Conservation (phyloP, 495 filamentous ascomycete species). For the Aspergillus baeticus region DNA sequence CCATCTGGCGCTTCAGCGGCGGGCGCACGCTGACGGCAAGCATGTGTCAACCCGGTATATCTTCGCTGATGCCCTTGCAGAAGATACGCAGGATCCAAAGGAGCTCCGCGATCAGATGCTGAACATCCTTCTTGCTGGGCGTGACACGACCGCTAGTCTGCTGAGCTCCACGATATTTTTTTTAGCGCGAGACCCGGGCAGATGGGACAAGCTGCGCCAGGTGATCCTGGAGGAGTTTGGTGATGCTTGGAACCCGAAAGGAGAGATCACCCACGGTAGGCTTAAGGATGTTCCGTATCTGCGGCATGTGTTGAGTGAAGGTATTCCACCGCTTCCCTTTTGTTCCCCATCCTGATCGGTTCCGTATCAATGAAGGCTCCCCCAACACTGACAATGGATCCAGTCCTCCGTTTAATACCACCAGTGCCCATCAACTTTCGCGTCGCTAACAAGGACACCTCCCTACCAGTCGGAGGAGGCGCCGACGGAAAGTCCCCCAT, state of each 20-base stretch:
- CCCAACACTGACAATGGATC: background rate
- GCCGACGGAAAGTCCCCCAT: constrained; percentile 66
- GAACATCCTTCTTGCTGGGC: constrained; percentile 62
- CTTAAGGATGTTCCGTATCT: constrained; percentile 45
- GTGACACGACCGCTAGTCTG: constrained; percentile 69
- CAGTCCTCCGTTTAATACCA: constrained; percentile 69
- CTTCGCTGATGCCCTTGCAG: constrained; percentile 63
- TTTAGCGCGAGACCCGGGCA: constrained; percentile 50
- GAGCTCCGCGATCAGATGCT: constrained; percentile 62
- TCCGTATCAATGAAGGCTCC: too few relatives aligned
- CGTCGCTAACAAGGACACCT: constrained; percentile 68
- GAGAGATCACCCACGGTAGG: constrained; percentile 50
- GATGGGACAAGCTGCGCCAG: constrained; percentile 49
- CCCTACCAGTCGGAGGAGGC: constrained; percentile 77
- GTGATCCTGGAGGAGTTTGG: constrained; percentile 73
- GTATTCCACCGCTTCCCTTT: constrained; percentile 17
- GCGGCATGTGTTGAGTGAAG: constrained; percentile 52
- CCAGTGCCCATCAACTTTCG: constrained; percentile 80
- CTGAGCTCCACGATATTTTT: constrained; percentile 62
- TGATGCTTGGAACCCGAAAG: constrained; percentile 69
- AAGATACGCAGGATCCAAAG: constrained; percentile 54
- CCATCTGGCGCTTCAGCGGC: constrained; percentile 37
- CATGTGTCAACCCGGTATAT: constrained; percentile 49
- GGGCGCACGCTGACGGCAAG: constrained; percentile 26
- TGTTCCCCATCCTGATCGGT: background rate